These are phyloP conservation scores for Globisporangium paddicum DNA, from an alignment of 352 stramenopile species.

Conservation along the genomic window DNA sequence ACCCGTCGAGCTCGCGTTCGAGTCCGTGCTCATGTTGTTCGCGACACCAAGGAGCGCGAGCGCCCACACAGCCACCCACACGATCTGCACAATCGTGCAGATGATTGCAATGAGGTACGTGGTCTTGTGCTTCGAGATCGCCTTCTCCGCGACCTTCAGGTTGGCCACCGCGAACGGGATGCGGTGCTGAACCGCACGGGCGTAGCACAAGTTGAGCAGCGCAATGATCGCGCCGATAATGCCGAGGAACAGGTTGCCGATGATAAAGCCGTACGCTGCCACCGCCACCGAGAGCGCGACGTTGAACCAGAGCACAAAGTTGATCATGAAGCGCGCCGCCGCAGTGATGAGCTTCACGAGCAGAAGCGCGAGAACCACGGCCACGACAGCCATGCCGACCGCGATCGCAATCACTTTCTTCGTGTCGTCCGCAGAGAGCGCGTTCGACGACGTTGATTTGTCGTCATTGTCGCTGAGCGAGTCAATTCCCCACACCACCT, in stretches of 20 bases:
- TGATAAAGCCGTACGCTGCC: constrained; percentile 61
- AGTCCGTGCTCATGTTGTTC: constrained; percentile 62
- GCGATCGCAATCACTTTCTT: constrained; percentile 50
- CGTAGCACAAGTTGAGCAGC: constrained; percentile 83
- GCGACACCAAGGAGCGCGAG: constrained; percentile 86
- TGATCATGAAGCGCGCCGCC: constrained; percentile 79
- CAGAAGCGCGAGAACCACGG: constrained; percentile 51
- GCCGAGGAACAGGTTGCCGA: constrained; percentile 64
- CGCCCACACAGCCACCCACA: constrained; percentile 88
- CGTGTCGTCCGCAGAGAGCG: constrained; percentile 57
- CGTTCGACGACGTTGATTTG: constrained; percentile 32
- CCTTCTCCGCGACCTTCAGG: constrained; percentile 81
- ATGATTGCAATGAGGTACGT: constrained; percentile 86
- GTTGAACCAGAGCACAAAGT: constrained; percentile 86
- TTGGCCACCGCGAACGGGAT: constrained; percentile 95
- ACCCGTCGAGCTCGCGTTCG: constrained; percentile 10
- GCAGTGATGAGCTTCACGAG: constrained; percentile 80
- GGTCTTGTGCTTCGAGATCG: constrained; percentile 87
- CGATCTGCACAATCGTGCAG: constrained; percentile 86
- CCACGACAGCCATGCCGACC: constrained; percentile 49
- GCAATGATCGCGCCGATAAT: constrained; percentile 60
- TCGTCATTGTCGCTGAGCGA: constrained; percentile 36
- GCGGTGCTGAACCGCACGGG: constrained; percentile 74
- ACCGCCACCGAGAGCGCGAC: constrained; percentile 64
- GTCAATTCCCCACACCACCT: constrained; percentile 62